Conservation (phyloP, 139 green algal species). For the Closterium sp. region DNA sequence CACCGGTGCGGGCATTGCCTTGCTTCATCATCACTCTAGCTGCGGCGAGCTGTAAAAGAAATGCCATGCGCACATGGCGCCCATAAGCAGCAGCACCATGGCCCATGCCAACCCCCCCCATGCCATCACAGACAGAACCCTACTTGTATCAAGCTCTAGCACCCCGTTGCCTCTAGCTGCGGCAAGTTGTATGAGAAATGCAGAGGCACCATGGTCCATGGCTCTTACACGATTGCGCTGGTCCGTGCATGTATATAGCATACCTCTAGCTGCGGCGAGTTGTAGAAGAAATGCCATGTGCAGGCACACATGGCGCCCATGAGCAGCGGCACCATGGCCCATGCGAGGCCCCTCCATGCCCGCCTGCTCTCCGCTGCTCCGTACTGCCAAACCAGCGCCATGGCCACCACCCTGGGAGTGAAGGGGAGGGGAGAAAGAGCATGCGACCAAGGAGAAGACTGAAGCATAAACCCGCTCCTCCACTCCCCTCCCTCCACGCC, state of each 20-base stretch:
- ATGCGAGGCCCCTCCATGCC: conserved; percentile 34
- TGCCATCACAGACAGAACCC: background rate
- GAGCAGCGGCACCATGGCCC: conserved; percentile 50
- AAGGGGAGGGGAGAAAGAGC: too few species aligned
- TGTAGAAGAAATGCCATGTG: conserved; percentile 59
- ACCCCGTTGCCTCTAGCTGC: background rate
- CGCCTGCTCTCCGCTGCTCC: background rate
- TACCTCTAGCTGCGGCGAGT: conserved; percentile 45
- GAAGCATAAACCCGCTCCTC: too few species aligned
- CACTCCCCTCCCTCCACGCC: background rate
- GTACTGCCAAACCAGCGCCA: conserved; percentile 39
- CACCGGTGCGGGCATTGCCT: too few species aligned
- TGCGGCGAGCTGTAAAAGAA: background rate
- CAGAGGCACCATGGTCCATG: background rate
- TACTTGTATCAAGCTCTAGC: background rate
- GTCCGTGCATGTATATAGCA: too few species aligned
- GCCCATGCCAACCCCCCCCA: background rate
- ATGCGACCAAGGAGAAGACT: too few species aligned
- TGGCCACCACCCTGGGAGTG: conserved; percentile 28
- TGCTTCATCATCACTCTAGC: too few species aligned
- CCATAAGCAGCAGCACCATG: background rate
- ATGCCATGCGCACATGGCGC: background rate
- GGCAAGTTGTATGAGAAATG: background rate
- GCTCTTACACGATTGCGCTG: too few species aligned
- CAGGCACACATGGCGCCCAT: conserved; percentile 53